Evolutionary conservation across 257 asterid species (phyloP).

Genomic region (Jacaranda mimosifolia): DNA sequence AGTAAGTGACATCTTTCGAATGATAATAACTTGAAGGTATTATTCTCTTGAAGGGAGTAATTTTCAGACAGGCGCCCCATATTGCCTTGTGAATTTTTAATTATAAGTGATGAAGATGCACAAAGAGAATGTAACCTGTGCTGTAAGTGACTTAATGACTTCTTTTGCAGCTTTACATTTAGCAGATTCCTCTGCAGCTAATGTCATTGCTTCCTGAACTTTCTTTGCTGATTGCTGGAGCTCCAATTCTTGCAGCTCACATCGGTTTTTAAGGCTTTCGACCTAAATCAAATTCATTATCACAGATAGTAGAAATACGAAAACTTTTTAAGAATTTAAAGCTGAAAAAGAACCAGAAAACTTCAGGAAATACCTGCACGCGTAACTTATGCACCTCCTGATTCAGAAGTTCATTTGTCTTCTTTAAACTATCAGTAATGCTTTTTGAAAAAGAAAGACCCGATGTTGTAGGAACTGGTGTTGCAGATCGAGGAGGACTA

Average conservation of each 20-base stretch:
- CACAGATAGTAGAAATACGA: constrained; percentile 16
- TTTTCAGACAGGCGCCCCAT: too few relatives aligned
- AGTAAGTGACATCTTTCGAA: too few relatives aligned
- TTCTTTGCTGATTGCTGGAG: constrained; percentile 75
- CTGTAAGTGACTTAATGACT: constrained; percentile 87
- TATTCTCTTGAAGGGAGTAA: too few relatives aligned
- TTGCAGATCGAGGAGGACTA: constrained; percentile 92
- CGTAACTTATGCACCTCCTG: constrained; percentile 88
- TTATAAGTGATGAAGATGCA: constrained; percentile 10
- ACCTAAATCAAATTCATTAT: constrained; percentile 51
- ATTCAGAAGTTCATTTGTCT: constrained; percentile 83
- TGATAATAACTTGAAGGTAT: too few relatives aligned
- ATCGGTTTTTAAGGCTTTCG: constrained; percentile 72
- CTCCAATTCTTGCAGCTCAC: constrained; percentile 82
- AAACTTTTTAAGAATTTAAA: constrained; percentile 7
- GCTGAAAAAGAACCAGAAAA: constrained; percentile 12
- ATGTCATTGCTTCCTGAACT: constrained; percentile 81
- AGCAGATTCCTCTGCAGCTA: constrained; percentile 91
- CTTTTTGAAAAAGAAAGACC: constrained; percentile 89
- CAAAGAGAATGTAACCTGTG: constrained; percentile 65
- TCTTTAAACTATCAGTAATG: constrained; percentile 82
- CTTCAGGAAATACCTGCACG: constrained; percentile 62
- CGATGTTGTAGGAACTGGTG: constrained; percentile 89
- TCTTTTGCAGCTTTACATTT: constrained; percentile 96
- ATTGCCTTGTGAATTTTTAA: neutral